These are phyloP conservation scores for Clathrospora elynae DNA, from an alignment of 2,329 filamentous ascomycete species.

Conservation along the genomic window DNA sequence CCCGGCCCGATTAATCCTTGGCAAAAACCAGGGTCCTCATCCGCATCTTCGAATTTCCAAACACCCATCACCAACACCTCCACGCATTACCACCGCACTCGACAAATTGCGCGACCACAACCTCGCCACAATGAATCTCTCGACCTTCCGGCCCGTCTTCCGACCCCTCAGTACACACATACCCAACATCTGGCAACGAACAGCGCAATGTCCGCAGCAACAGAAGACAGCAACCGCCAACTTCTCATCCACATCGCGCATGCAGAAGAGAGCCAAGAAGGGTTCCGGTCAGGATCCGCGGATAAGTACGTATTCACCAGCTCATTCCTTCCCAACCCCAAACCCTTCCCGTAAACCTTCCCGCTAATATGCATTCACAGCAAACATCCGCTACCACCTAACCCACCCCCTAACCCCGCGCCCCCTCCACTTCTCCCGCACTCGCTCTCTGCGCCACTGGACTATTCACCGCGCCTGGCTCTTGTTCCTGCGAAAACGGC, in stretches of 20 bases:
- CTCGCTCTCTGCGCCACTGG: slow-evolving; percentile 91
- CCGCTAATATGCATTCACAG: background rate
- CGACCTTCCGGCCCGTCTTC: slow-evolving; percentile 30
- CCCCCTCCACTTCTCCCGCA: slow-evolving; percentile 86
- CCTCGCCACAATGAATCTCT: slow-evolving; percentile 35
- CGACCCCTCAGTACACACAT: slow-evolving; percentile 21
- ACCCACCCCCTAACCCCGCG: slow-evolving; percentile 70
- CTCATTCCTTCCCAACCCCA: background rate
- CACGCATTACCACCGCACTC: slow-evolving; percentile 8
- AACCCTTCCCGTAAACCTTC: background rate
- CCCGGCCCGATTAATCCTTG: background rate
- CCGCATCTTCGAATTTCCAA: slow-evolving; percentile 1
- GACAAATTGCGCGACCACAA: too few relatives aligned
- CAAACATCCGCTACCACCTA: slow-evolving; percentile 71
- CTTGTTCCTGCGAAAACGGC: slow-evolving; percentile 73
- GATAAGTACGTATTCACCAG: slow-evolving; percentile 35
- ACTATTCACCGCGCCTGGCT: slow-evolving; percentile 97
- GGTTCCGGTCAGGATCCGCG: slow-evolving; percentile 33
- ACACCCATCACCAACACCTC: background rate
- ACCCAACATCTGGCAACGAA: slow-evolving; percentile 14
- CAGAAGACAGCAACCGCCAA: slow-evolving; percentile 19
- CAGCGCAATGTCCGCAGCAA: slow-evolving; percentile 21
- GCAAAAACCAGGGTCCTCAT: background rate
- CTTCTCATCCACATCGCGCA: slow-evolving; percentile 39
- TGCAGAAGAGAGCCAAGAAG: slow-evolving; percentile 37